phyloP scores from a whole-genome alignment of 1,139 yeast genomes.

The Scheffersomyces cryptocercus region DNA sequence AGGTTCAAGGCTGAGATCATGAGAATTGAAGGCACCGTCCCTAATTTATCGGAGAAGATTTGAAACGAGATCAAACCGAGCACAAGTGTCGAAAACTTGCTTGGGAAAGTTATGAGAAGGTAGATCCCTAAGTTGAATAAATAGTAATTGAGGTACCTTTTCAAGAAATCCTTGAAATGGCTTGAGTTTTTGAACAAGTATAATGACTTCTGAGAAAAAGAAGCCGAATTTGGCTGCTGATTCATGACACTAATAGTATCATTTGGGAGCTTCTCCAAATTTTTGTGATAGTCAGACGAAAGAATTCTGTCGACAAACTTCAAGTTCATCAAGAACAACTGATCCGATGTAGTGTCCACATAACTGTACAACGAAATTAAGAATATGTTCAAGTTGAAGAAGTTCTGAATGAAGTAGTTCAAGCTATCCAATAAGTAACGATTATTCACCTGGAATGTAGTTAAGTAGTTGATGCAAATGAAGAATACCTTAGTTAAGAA shows the following conservation, averaged over 20 bases:
- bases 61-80: conserved; percentile 46
- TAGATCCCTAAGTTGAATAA: conserved; percentile 12
- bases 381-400: conserved; percentile 46
- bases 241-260: conserved; percentile 1
- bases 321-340: conserved; percentile 40
- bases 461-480: conserved; percentile 3
- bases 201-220: conserved; percentile 5
- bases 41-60: conserved; percentile 46
- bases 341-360: conserved; percentile 39
- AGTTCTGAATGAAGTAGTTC: conserved; percentile 16
- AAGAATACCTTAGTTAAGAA: conserved; percentile 7
- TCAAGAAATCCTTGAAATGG: conserved; percentile 11
- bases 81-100: conserved; percentile 37
- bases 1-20: conserved; percentile 31
- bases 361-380: conserved; percentile 38
- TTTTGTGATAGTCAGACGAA: conserved; percentile 16
- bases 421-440: background rate
- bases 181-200: conserved; percentile 13
- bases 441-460: background rate
- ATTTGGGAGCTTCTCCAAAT: conserved; percentile 13
- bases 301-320: conserved; percentile 41
- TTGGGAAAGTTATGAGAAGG: conserved; percentile 23
- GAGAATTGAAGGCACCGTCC: conserved; percentile 43
- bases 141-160: conserved; percentile 11
- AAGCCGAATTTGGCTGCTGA: background rate